A percentile compares a stretch with the other conserved stretches of the same genome.
Conservation (phyloP, 202 grass and related monocot genomes). For the Digitaria exilis region DNA sequence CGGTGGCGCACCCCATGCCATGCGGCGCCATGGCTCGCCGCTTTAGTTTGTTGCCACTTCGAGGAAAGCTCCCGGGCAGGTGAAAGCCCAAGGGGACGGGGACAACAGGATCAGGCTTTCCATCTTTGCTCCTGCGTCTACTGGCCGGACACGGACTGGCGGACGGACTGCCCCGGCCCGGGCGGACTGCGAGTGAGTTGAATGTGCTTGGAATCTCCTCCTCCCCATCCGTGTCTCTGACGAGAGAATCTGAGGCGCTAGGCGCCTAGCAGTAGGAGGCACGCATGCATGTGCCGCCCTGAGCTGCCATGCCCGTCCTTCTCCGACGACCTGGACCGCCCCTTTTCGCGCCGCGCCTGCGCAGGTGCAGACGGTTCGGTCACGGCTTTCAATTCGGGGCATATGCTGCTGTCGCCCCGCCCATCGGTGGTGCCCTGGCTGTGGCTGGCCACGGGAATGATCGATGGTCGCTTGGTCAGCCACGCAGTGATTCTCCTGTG, state of each 20-base stretch:
- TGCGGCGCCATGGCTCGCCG: no score
- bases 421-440: background rate
- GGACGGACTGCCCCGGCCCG: background rate
- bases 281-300: background rate
- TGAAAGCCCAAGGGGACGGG: background rate
- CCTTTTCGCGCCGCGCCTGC: background rate
- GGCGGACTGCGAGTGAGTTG: background rate
- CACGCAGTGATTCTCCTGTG: background rate
- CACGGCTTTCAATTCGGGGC: constrained; percentile 6
- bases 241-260: background rate
- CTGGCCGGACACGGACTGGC: background rate
- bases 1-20: no score
- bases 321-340: no score
- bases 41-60: constrained; percentile 42
- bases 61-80: constrained; percentile 32
- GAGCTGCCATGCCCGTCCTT: background rate
- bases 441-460: background rate
- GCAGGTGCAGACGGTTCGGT: background rate
- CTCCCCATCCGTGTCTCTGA: background rate
- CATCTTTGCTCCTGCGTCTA: background rate
- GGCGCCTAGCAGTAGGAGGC: background rate
- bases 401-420: background rate
- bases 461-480: background rate
- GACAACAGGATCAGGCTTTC: constrained; percentile 25
- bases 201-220: background rate